phyloP scores from a whole-genome alignment of 495 filamentous ascomycete species.

The Trypethelium eluteriae region DNA sequence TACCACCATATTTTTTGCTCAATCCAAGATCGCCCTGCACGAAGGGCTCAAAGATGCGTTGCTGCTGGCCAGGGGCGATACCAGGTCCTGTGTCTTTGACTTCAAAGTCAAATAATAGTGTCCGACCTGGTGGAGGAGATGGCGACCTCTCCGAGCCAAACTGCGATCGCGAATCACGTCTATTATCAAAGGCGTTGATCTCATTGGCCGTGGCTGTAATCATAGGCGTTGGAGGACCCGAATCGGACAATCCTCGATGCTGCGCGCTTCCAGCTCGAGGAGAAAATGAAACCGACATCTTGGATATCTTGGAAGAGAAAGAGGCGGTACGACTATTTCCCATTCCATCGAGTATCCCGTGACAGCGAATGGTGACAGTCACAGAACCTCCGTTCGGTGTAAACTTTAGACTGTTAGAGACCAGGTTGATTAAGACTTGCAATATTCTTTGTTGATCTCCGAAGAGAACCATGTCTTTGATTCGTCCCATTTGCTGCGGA shows the following conservation, averaged over 20 bases:
- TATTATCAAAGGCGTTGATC: slow-evolving; percentile 32
- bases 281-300: slow-evolving; percentile 14
- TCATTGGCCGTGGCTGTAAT: slow-evolving; percentile 29
- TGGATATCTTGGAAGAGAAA: slow-evolving; percentile 3
- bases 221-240: slow-evolving; percentile 17
- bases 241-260: slow-evolving; percentile 20
- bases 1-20: slow-evolving; percentile 84
- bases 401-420: slow-evolving; percentile 89
- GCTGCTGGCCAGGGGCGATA: slow-evolving; percentile 67
- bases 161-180: slow-evolving; percentile 47
- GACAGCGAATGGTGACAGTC: slow-evolving; percentile 62
- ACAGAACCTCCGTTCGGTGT: slow-evolving; percentile 72
- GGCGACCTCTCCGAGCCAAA: slow-evolving; percentile 49
- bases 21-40: slow-evolving; percentile 84
- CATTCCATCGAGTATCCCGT: slow-evolving; percentile 46
- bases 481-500: slow-evolving; percentile 47
- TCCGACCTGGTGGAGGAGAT: slow-evolving; percentile 56
- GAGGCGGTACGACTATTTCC: slow-evolving; percentile 16
- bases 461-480: slow-evolving; percentile 73
- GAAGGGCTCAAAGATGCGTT: slow-evolving; percentile 87
- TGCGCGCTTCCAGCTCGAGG: slow-evolving; percentile 28
- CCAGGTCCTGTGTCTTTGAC: slow-evolving; percentile 86
- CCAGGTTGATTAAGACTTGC: slow-evolving; percentile 86
- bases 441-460: slow-evolving; percentile 86
- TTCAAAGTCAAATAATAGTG: slow-evolving; percentile 71